A percentile compares a stretch with the other conserved stretches of the same genome.
Conservation (phyloP, 257 asterid genomes). For the Primulina huaijiensis region DNA sequence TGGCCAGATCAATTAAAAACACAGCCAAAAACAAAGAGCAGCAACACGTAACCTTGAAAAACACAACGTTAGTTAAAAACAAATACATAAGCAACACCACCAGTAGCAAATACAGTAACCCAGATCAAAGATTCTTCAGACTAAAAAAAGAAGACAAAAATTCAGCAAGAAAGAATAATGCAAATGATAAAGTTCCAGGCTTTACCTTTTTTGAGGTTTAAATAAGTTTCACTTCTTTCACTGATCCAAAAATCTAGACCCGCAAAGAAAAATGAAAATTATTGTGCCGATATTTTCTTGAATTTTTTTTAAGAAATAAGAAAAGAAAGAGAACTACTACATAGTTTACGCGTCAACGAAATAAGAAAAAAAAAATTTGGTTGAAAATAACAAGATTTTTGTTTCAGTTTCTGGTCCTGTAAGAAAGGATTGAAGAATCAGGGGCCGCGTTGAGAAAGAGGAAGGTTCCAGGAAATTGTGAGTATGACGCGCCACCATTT, state of each 20-base stretch:
- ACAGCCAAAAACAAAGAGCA: background rate
- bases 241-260: background rate
- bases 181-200: background rate
- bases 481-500: too few species aligned
- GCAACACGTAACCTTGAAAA: too few species aligned
- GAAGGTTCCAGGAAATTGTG: background rate
- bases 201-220: background rate
- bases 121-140: background rate
- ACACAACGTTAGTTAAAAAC: background rate
- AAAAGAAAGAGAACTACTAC: too few species aligned
- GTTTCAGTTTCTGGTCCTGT: background rate
- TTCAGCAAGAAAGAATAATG: too few species aligned
- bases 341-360: background rate
- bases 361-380: background rate
- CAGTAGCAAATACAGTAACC: background rate
- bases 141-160: too few species aligned
- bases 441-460: background rate
- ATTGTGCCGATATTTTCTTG: too few species aligned
- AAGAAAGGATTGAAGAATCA: too few species aligned
- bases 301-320: too few species aligned
- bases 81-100: background rate
- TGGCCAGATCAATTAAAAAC: background rate
- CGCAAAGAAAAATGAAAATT: too few species aligned
- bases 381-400: too few species aligned
- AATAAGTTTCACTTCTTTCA: background rate